Base-by-base conservation (phyloP, 2,329 filamentous ascomycete genomes). In the Colletotrichum agaves region DNA sequence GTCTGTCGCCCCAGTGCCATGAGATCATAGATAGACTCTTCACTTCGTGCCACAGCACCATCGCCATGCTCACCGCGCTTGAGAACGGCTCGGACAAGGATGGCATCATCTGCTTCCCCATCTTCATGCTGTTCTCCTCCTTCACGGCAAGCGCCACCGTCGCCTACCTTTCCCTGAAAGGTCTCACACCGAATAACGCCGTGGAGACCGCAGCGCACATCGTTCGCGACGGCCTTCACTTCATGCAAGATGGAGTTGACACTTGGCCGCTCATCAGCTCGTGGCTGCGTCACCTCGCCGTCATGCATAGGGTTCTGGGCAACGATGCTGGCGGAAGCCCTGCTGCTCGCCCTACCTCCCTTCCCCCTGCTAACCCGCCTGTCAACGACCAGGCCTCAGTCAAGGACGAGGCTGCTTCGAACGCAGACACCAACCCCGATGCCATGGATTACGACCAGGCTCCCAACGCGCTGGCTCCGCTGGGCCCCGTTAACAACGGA, bases 111-210 rank as follows among this genome's bases (percentile, higher is more conserved):
- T 88, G 84, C 75, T 87, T 88, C 76, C 87, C 87, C 41, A 86
- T 89, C 61, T 87, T 88, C 69, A 89, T 89, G 87, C 79, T 89
- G 12, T 89, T 89, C 74, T 86, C 87, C 0, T 84, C 86, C 57
- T 89, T 89, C 69, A 88, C 86, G 0, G 85, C 87, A 2, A 86
- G 86, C 69, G 87, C 87, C 2, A 89, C 87, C 1, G 84, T 88
- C 1, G 87, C 87, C 12, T 89, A 88, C 75, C 81, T 89, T 33
- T 87, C 86, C n/a, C 81, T 89, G 50, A 89, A 88, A 78, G 86
- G 86, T 10, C 75, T 89, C 7, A 87, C 87, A 0, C 87, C 87
- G 1, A 77, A 80, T 13, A 86, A 85, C 69, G 84, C 85, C 23
- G 83, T 84, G 43, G 86, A 89, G 77, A 87, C 86, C 2, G 86